Base-by-base conservation (phyloP, 352 stramenopile genomes). In the Pythium vanterpoolii region DNA sequence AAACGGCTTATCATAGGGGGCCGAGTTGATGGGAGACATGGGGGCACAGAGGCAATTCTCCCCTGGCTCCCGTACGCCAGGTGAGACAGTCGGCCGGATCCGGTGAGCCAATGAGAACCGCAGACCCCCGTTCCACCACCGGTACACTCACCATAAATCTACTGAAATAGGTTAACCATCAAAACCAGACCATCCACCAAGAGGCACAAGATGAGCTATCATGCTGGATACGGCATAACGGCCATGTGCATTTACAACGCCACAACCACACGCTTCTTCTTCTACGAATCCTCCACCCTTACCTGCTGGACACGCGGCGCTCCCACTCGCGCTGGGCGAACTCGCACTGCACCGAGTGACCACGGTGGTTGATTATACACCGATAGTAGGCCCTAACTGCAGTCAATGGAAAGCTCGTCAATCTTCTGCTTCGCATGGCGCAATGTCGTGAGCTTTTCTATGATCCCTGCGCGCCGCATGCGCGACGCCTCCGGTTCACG, bases 341-440 rank as follows among this genome's bases (percentile, higher is more conserved):
- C n/a, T n/a, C n/a, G n/a, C n/a, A n/a, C n/a, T n/a, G n/a, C n/a
- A n/a, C n/a, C n/a, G n/a, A n/a, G n/a, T n/a, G n/a, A n/a, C n/a
- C n/a, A n/a, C n/a, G n/a, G n/a, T n/a, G n/a, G n/a, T n/a, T n/a
- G n/a, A n/a, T n/a, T n/a, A n/a, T n/a, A n/a, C n/a, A n/a, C n/a
- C n/a, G n/a, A n/a, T n/a, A n/a, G n/a, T n/a, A n/a, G n/a, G n/a
- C n/a, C n/a, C n/a, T n/a, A 45, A 23, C 38, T 9, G 21, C 43
- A n/a, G 47, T 3, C 47, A 36, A n/a, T 74, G 38, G 56, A 74
- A 18, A 73, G 53, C 26, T 74, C 30, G 47, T 77, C 62, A 16
- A 77, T 75, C 42, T 77, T 62, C 28, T 57, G 60, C 59, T 76
- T 76, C 14, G 74, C 69, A 5, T 53, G 60, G 1, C 34, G 66